Evolutionary conservation across 1,284 basidiomycete species (phyloP).

Genomic region (Puccinia coronata): DNA sequence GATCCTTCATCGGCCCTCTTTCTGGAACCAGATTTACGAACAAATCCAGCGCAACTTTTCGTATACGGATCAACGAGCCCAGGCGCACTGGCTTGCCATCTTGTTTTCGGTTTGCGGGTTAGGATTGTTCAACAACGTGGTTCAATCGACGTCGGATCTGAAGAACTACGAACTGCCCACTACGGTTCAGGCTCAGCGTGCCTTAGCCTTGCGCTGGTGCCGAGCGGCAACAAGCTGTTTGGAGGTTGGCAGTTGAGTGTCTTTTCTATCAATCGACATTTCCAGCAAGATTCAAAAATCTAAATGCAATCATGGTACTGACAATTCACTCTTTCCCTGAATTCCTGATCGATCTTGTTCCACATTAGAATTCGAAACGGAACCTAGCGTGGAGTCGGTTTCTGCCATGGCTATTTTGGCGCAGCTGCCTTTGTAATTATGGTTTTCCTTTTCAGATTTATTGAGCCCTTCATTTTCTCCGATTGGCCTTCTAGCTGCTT

Average conservation of each 20-base stretch:
- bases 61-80: conserved; percentile 15
- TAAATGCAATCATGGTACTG: not conserved
- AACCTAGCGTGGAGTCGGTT: conserved; percentile 24
- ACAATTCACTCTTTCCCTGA: not conserved
- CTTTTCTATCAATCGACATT: too few relatives aligned
- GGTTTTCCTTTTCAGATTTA: not conserved
- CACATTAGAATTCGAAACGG: not conserved
- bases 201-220: conserved; percentile 38
- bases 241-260: conserved; percentile 28
- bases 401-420: conserved; percentile 43
- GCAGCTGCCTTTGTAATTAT: conserved; percentile 36
- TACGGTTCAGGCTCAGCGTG: conserved; percentile 5
- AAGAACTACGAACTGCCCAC: conserved; percentile 2
- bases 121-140: conserved; percentile 31
- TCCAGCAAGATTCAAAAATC: not conserved
- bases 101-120: conserved; percentile 46
- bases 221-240: conserved; percentile 30
- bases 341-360: not conserved
- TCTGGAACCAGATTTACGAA: conserved; percentile 22
- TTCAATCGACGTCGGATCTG: conserved; percentile 3
- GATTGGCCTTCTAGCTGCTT: not conserved
- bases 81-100: conserved; percentile 41
- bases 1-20: conserved; percentile 21
- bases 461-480: too few relatives aligned
- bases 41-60: conserved; percentile 22